phyloP scores from a whole-genome alignment of 768 basidiomycete genomes.

The Candolleomyces efflorescens region DNA sequence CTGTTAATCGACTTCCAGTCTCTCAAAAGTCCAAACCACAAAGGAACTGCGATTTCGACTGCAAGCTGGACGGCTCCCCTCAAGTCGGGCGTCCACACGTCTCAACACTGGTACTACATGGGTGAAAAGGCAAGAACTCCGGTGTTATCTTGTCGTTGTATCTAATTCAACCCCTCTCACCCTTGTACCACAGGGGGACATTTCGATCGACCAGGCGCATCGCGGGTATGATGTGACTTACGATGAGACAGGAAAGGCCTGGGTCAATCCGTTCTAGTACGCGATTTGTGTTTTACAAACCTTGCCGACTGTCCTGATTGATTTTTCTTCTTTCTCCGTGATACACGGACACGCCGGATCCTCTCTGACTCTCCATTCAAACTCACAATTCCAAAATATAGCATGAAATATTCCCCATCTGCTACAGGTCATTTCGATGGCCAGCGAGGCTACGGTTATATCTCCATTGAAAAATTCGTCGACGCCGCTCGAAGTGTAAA shows the following conservation, averaged over 20 bases:
- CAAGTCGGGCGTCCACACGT: constrained; percentile 84
- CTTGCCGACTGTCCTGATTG: constrained; percentile 3
- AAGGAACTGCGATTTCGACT: constrained; percentile 87
- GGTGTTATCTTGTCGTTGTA: neutral
- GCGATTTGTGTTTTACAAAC: constrained; percentile 21
- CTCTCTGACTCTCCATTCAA: neutral
- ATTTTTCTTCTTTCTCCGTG: constrained; percentile 1
- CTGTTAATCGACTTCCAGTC: constrained; percentile 94
- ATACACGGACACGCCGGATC: neutral
- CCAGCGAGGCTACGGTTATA: constrained; percentile 87
- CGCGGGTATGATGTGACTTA: constrained; percentile 88
- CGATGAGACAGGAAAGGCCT: constrained; percentile 80
- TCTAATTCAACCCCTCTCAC: constrained; percentile 9
- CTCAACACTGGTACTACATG: constrained; percentile 95
- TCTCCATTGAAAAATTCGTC: constrained; percentile 91
- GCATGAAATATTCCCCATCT: constrained; percentile 94
- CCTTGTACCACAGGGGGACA: constrained; percentile 63
- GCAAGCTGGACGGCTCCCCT: constrained; percentile 94
- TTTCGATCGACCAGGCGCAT: constrained; percentile 89
- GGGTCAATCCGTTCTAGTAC: constrained; percentile 91
- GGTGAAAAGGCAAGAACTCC: constrained; percentile 64
- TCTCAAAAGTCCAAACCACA: constrained; percentile 64
- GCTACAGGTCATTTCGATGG: constrained; percentile 93
- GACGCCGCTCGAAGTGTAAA: constrained; percentile 81
- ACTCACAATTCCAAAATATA: constrained; percentile 22